Evolutionary conservation across 2,329 filamentous ascomycete species (phyloP), one percentile per base, ranked within the genome.

Genomic region (Ceratocystis albifundus): DNA sequence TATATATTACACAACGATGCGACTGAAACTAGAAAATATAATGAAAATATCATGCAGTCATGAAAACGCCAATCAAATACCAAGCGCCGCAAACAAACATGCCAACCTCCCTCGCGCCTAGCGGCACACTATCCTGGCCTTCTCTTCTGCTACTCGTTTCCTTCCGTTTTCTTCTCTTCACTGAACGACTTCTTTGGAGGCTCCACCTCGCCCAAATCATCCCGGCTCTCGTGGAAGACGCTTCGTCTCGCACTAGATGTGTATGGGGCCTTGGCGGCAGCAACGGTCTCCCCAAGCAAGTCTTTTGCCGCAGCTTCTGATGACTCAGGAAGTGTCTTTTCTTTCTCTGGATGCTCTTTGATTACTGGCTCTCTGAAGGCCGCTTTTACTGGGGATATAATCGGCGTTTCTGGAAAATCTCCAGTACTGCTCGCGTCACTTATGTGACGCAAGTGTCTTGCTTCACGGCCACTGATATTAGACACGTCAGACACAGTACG

Each of bases 401-500:
- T 30, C 3, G 41, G 45, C 20, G 30, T 15, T 6, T 46, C 48
- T 10, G 45, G 12, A 2, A 4, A 25, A 8, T 61, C 66, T 1
- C 67, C 66, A 17, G 66, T 41, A 44, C 75, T 76, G 66, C 74
- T 76, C 28, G 72, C 72, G 68, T 77, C 76, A 71, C 77, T 79
- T 57, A 76, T 72, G 48, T 78, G 74, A 1, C 78, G 74, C 65
- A 78, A 69, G 66, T 80, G 78, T 10, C 73, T 68, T 12, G 73
- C 69, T 25, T 79, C 76, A 8, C 74, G 72, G 46, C 78, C 76
- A 70, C 75, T 78, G 32, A 79, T 69, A 36, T 74, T 73, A 17
- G 77, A 79, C 17, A 79, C 71, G 64, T 74, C 76, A n/a, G 77
- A 78, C 45, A 73, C 72, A 30, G 75, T 70, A 57, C 71, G 71